Base-by-base conservation (phyloP, 2,329 filamentous ascomycete genomes). In the Cadophora sp. region DNA sequence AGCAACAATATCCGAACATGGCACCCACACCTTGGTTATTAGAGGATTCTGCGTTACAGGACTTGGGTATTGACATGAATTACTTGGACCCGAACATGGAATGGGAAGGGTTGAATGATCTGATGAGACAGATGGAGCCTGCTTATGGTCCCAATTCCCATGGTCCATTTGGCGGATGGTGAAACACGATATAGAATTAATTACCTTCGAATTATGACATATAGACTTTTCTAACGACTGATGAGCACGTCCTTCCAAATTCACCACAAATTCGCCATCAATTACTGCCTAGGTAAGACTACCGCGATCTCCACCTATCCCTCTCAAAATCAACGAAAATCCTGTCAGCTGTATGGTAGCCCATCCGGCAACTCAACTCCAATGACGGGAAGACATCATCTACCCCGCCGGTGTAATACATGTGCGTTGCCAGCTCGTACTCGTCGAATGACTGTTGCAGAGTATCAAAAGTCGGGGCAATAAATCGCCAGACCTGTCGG, bases 11-110 rank as follows among this genome's bases (percentile, higher is more conserved):
- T 58, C 22, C 50, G 22, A 26, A 24, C 22, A 55, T 19, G 5
- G 53, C 50, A 19, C 62, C 66, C 16, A 64, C 62, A 1, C 66
- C 66, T 24, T 68, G 66, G 66, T 37, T 68, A 16, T 34, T 68
- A 19, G 61, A 68, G 26, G 66, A 68, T 48, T 55, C 66, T 29
- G 61, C 66, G 16, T 37, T 68, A 24, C 61, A 64, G 26, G 66
- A 68, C 12, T 22, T 68, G 24, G 66, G 66, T 3, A 59, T 68
- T 48, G 62, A 68, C 34, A 34, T 60, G 61, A 56, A 50, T 50
- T 62, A 34, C 9, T 43, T 68, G 24, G 66, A 50, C 16, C 34
- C 61, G 19, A 46, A 64, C 26, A 68, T 68, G 66, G 53, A 68
- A 14, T 64, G 66, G 66, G 66, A 68, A 26, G 59, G 37, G 2